Percentiles rank a stretch among this genome's conserved stretches.
Evolutionary conservation across 306 rosid genomes (phyloP).

Genomic region (Prinsepia uniflora): DNA sequence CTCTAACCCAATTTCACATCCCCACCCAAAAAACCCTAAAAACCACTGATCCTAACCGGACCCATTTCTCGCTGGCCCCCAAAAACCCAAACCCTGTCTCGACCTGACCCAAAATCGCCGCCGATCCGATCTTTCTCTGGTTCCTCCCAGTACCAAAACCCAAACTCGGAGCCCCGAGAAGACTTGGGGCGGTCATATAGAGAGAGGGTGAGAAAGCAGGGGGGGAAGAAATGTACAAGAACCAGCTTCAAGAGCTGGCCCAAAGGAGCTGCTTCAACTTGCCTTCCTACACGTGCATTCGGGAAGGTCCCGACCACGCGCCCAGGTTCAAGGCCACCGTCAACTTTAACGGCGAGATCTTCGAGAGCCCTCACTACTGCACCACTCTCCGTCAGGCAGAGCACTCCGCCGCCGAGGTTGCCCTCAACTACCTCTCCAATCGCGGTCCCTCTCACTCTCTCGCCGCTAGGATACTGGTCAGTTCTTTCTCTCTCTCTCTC

Average conservation of each 20-base stretch:
- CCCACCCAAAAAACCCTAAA: constrained; percentile 32
- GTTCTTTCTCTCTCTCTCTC: constrained; percentile 11
- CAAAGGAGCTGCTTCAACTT: constrained; percentile 98
- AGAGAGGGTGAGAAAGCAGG: background rate
- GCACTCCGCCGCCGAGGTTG: constrained; percentile 99
- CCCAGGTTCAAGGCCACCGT: constrained; percentile 94
- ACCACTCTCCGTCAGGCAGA: constrained; percentile 94
- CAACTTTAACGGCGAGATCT: constrained; percentile 94
- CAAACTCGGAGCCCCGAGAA: background rate
- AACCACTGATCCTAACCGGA: constrained; percentile 26
- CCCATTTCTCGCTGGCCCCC: constrained; percentile 19
- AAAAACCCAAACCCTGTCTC: background rate
- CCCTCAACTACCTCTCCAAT: constrained; percentile 78
- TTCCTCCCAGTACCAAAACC: constrained; percentile 9
- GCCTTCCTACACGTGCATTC: constrained; percentile 83
- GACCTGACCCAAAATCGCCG: constrained; percentile 21
- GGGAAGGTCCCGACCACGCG: constrained; percentile 99
- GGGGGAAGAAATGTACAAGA: constrained; percentile 87
- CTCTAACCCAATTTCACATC: constrained; percentile 8
- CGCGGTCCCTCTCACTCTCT: constrained; percentile 94
- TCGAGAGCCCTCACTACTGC: constrained; percentile 82
- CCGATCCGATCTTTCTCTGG: constrained; percentile 59
- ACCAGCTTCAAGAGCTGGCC: constrained; percentile 99
- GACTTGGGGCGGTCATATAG: background rate
- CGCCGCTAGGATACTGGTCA: constrained; percentile 84